These are phyloP conservation scores for Ophiognomonia clavigignenti-juglandacearum DNA, from an alignment of 2,329 filamentous ascomycete genomes.

Conservation along the genomic window DNA sequence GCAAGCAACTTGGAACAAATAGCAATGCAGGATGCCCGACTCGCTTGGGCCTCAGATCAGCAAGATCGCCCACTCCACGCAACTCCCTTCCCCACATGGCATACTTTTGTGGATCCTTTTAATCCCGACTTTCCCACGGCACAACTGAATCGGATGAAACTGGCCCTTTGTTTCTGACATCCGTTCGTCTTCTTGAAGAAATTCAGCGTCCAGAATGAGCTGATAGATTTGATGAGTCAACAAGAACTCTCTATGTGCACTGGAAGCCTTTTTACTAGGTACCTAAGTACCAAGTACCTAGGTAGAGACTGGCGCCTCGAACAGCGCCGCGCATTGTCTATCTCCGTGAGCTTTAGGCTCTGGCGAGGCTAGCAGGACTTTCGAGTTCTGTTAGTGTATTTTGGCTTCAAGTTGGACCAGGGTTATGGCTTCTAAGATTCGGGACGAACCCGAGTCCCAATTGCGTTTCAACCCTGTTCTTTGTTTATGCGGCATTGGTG, in stretches of 20 bases:
- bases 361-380: slow-evolving; percentile 1
- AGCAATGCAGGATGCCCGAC: slow-evolving; percentile 3
- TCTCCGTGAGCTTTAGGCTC: background rate
- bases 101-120: background rate
- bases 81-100: background rate
- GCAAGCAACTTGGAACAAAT: slow-evolving; percentile 9
- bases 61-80: slow-evolving; percentile 13
- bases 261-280: too few relatives aligned
- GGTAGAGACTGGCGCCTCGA: too few relatives aligned
- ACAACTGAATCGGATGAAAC: slow-evolving; percentile 11
- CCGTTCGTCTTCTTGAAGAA: background rate
- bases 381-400: too few relatives aligned
- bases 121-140: background rate
- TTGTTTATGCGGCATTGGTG: slow-evolving; percentile 2
- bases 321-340: too few relatives aligned
- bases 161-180: slow-evolving; percentile 1
- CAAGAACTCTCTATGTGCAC: too few relatives aligned
- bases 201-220: background rate
- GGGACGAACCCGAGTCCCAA: background rate
- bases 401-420: too few relatives aligned
- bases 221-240: too few relatives aligned
- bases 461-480: slow-evolving; percentile 1
- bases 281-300: too few relatives aligned
- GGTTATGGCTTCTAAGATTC: too few relatives aligned
- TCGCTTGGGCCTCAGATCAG: slow-evolving; percentile 13